Base-by-base conservation (phyloP, 2,329 filamentous ascomycete genomes). In the Aureobasidium vineae region DNA sequence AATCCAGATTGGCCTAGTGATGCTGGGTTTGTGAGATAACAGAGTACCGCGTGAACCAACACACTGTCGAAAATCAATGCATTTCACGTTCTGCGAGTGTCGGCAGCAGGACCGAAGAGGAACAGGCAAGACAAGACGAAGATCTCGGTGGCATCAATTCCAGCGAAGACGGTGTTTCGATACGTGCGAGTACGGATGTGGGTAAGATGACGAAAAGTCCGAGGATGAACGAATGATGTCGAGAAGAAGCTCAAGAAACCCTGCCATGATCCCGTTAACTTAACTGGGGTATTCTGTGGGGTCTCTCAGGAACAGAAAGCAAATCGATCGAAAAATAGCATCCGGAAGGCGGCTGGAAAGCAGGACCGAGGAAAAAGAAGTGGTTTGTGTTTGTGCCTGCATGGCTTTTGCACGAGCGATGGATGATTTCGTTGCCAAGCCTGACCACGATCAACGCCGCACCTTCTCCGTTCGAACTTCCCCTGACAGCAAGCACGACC, bases 181-280 rank as follows among this genome's bases (percentile, higher is more conserved):
- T 61, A 61, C 57, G 57, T 47, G 57, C 31, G 40, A 21, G 41
- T 61, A 49, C 57, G 57, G 49, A 23, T 61, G 57, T 47, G 57
- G 57, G 57, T 61, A 61, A 31, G n/a, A 61, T 61, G 57, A 61
- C 57, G 57, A 49, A 49, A 36, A 61, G 28, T 11, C 16, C 31
- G 11, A 61, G 31, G n/a, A 47, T 49, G 57, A 49, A 49, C 57
- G 41, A 61, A 61, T 61, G 26, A 61, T 47, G 57, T 61, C 15
- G 53, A 56, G 23, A 45, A 38, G 13, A 61, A 61, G 57, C 11
- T 49, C 40, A 45, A 61, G 49, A 38, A 47, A n/a, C 57, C 41
- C 57, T 61, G 41, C 41, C 57, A 28, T 31, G 16, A n/a, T 61
- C 28, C 57, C 57, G 57, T 45, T 19, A 16, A 11, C 41, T 61